Percentiles rank a stretch among this genome's conserved stretches.
Evolutionary conservation across 805 yeast genomes (phyloP).

Genomic region (Yarrowia sp.): DNA sequence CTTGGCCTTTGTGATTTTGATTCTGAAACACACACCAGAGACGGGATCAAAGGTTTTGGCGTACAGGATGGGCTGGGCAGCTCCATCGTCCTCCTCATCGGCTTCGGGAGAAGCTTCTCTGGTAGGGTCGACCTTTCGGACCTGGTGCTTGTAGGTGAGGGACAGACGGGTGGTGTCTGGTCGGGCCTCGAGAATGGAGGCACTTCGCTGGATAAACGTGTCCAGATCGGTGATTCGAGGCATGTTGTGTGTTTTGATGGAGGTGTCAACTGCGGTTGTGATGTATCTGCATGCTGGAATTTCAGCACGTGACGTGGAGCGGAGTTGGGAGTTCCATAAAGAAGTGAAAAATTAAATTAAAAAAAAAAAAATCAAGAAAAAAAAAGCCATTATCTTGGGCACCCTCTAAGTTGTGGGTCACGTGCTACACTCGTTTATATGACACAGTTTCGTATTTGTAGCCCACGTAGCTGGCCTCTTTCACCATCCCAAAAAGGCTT

Average conservation of each 20-base stretch:
- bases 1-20: constrained; percentile 59
- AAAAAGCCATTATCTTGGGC: too few species aligned
- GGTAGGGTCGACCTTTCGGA: constrained; percentile 1
- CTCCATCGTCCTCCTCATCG: constrained; percentile 27
- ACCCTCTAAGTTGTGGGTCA: too few species aligned
- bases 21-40: constrained; percentile 59
- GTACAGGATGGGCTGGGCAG: constrained; percentile 41
- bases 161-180: constrained; percentile 39
- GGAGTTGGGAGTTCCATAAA: not conserved
- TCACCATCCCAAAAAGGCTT: too few species aligned
- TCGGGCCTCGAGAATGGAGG: constrained; percentile 44
- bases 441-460: too few species aligned
- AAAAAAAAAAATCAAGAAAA: too few species aligned
- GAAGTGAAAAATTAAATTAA: too few species aligned
- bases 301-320: not conserved
- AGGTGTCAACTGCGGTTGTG: not conserved
- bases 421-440: too few species aligned
- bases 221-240: constrained; percentile 36
- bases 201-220: constrained; percentile 43
- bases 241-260: not conserved
- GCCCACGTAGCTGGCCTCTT: too few species aligned
- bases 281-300: constrained; percentile 10
- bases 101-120: not conserved
- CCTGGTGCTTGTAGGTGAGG: constrained; percentile 40
- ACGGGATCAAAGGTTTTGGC: constrained; percentile 67